Base-by-base conservation (phyloP, 495 filamentous ascomycete species). In the Trichocladium uniseriatum region DNA sequence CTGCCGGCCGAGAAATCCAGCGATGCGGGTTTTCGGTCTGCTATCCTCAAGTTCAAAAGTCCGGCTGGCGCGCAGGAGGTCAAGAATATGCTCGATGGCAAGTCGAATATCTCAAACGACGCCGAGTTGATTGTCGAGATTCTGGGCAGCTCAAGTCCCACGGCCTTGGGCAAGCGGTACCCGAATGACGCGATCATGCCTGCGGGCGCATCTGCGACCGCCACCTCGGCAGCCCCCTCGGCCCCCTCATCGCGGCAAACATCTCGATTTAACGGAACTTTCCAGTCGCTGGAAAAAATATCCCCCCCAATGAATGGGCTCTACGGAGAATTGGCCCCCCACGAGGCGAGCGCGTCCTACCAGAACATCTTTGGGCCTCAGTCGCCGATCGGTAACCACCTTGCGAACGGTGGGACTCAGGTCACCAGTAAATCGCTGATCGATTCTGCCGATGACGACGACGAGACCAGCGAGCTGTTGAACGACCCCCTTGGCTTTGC, bases 401-500 rank as follows among this genome's bases (percentile, higher is more conserved):
- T 88, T 9, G 70, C 74, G 38, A 83, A 87, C n/a, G n/a, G n/a
- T 46, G 76, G 79, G 21, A 78, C 79, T 16, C 80, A 86, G 43
- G 74, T 86, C 40, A 80, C 81, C 14, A 86, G 89, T 46, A 95
- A 91, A 65, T 80, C 82, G 2, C 76, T 94, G 45, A 95, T 95
- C 55, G 87, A 94, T 58, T 66, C 76, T 11, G 74, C 79, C 8
- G 87, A 88, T 43, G 77, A 84, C 48, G 77, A 84, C 48, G 89
- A 94, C 55, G 89, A 95, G 59, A 90, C 87, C 0, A 83, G 84
- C 6, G 83, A 89, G 58, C 68, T 94, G 10, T 72, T 94, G 9
- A 87, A 89, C 46, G 85, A 95, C 60, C 83, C 88, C 1, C 78
- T 92, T 29, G 86, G 82, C 0, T 95, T 87, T 64, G 88, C 84